Base-by-base conservation (phyloP, 768 basidiomycete genomes). In the Amanita muscaria region DNA sequence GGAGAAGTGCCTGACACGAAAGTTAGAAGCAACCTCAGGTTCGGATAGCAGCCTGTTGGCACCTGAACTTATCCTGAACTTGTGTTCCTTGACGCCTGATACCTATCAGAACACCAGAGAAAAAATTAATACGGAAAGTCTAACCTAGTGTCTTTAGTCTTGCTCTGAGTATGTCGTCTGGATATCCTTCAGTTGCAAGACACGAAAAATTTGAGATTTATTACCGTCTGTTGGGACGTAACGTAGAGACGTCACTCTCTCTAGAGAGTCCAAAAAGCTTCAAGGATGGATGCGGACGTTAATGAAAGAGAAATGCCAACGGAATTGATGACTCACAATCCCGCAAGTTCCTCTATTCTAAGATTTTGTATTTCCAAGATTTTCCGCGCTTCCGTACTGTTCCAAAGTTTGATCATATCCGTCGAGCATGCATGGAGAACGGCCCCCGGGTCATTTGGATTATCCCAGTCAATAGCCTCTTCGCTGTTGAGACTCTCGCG, bases 121-220 rank as follows among this genome's bases (percentile, higher is more conserved):
- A 3, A 11, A n/a, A 27, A 43, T 22, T 11, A 23, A 40, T 31
- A 42, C 21, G 27, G 46, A n/a, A 8, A 23, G 23, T 51, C 59
- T 6, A 39, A 68, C 72, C 63, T 40, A 58, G 62, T 2, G 79
- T 80, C 59, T 83, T 84, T 37, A 86, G 53, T 11, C 83, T 73
- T 4, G 83, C 83, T 4, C 80, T 74, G 21, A 86, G 69, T 43
- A 86, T 79, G 55, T 86, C 82, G 54, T 84, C 83, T 84, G 40
- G 24, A 19, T 3, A 7, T 11, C n/a, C 19, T 22, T 34, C 27
- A 19, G 11, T n/a, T 21, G 8, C 5, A 3, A 29, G 11, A 8
- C 3, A 24, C 24, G 18, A 8, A 31, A 11, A 21, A 42, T 29
- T 18, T 25, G 33, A 38, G 30, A n/a, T 21, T 14, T 44, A 62